Percentiles rank a stretch among this genome's conserved stretches.
Conservation (phyloP, 148 eudicot genomes). For the Suaeda aralocaspica region DNA sequence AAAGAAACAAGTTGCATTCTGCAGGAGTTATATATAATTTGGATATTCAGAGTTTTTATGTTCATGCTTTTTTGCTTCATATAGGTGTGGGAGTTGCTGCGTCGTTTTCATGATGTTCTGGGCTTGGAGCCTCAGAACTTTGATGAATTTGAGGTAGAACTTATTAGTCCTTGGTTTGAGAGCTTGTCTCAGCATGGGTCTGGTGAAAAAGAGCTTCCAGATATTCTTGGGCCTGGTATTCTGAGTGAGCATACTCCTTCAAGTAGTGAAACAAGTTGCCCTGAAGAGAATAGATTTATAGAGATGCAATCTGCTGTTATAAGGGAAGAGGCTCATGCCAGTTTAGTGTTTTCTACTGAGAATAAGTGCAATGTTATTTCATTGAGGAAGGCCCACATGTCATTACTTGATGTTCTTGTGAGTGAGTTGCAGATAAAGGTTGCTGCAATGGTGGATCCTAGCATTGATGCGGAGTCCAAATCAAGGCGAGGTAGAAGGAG, state of each 20-base stretch:
- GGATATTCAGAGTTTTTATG: not conserved
- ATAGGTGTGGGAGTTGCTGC: conserved; percentile 48
- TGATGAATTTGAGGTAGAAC: conserved; percentile 53
- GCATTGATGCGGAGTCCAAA: conserved; percentile 51
- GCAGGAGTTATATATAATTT: not conserved
- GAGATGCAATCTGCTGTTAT: conserved; percentile 28
- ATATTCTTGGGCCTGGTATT: conserved; percentile 25
- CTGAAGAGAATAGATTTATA: conserved; percentile 27
- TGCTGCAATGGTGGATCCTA: conserved; percentile 49
- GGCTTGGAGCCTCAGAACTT: conserved; percentile 34
- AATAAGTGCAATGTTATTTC: conserved; percentile 34
- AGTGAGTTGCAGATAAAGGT: conserved; percentile 60
- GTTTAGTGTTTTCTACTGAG: conserved; percentile 23
- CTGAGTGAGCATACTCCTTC: conserved; percentile 27
- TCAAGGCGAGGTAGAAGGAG: conserved; percentile 56
- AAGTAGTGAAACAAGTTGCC: conserved; percentile 32
- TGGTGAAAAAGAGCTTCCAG: conserved; percentile 25
- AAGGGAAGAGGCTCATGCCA: conserved; percentile 30
- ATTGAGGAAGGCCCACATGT: conserved; percentile 38
- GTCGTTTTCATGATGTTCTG: conserved; percentile 48
- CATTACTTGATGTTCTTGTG: conserved; percentile 48
- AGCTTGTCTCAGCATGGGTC: conserved; percentile 20
- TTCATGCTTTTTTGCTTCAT: conserved; percentile 12
- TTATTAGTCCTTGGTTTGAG: conserved; percentile 43
- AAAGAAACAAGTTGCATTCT: not conserved